Percentiles rank a stretch among this genome's conserved stretches.
Conservation (phyloP, 371 early-diverging fungal genomes). For the Dentiscutata heterogama region DNA sequence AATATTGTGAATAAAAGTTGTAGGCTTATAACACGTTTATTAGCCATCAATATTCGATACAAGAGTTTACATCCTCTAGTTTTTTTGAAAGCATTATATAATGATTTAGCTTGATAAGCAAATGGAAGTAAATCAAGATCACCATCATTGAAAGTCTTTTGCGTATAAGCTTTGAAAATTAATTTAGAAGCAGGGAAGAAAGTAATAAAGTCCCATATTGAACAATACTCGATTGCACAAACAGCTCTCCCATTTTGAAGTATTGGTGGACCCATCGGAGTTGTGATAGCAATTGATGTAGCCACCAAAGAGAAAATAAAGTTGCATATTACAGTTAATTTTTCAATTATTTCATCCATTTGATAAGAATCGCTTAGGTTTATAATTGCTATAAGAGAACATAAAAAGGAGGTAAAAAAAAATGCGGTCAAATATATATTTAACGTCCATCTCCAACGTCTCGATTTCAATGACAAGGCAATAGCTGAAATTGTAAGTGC, state of each 20-base stretch:
- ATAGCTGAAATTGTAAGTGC: not conserved
- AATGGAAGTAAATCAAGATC: slow-evolving; percentile 30
- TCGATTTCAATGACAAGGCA: not conserved
- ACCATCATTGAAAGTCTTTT: not conserved
- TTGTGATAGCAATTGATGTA: slow-evolving; percentile 11
- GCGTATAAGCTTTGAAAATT: not conserved
- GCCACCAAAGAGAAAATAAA: slow-evolving; percentile 7
- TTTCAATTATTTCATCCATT: not conserved
- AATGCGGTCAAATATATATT: slow-evolving; percentile 9
- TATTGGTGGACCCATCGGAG: slow-evolving; percentile 30
- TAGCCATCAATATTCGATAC: not conserved
- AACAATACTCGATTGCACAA: not conserved
- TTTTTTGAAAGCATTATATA: slow-evolving; percentile 21
- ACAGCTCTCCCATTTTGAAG: slow-evolving; percentile 3
- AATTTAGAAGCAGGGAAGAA: not conserved
- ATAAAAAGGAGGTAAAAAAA: not conserved
- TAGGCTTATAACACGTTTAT: not conserved
- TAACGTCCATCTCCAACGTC: slow-evolving; percentile 11
- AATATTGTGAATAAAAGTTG: slow-evolving; percentile 1
- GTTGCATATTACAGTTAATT: not conserved
- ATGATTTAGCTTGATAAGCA: not conserved
- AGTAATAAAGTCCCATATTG: slow-evolving; percentile 31
- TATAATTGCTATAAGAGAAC: not conserved
- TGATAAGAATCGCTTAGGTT: not conserved
- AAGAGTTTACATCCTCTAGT: not conserved